phyloP scores from a whole-genome alignment of 768 basidiomycete species.

The Lactifluus rugatus region DNA sequence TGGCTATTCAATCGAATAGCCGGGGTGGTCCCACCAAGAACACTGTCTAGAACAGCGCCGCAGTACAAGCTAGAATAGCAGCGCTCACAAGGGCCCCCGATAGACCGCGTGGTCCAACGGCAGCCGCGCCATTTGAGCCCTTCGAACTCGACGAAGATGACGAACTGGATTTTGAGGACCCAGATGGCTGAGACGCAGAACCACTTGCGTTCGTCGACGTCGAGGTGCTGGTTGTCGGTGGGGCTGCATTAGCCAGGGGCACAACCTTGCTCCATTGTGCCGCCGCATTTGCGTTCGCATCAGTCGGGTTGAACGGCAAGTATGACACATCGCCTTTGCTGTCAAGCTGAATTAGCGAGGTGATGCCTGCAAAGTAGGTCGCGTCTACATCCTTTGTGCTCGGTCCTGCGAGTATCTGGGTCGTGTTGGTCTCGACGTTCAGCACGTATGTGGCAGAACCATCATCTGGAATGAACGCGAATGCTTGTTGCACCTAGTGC shows the following conservation, averaged over 20 bases:
- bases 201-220: not conserved
- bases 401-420: conserved; percentile 51
- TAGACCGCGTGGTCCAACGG: not conserved
- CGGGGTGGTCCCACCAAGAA: not conserved
- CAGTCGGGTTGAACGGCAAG: conserved; percentile 45
- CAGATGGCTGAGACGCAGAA: not conserved
- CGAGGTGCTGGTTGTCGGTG: conserved; percentile 20
- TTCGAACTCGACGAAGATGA: not conserved
- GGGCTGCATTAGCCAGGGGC: conserved; percentile 37
- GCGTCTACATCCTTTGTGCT: conserved; percentile 47
- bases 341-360: conserved; percentile 58
- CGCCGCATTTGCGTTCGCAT: conserved; percentile 33
- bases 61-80: conserved; percentile 1
- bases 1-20: not conserved
- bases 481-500: conserved; percentile 54
- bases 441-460: conserved; percentile 63
- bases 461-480: conserved; percentile 72
- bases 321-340: conserved; percentile 50
- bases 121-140: not conserved
- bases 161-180: conserved; percentile 22
- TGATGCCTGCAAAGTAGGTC: conserved; percentile 53
- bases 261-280: conserved; percentile 42
- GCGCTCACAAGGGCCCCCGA: not conserved
- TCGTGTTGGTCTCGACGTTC: conserved; percentile 64
- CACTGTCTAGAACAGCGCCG: not conserved